A percentile compares a stretch with the other conserved stretches of the same genome.
Evolutionary conservation across 306 rosid species (phyloP).

Genomic region (Albizia julibrissin): DNA sequence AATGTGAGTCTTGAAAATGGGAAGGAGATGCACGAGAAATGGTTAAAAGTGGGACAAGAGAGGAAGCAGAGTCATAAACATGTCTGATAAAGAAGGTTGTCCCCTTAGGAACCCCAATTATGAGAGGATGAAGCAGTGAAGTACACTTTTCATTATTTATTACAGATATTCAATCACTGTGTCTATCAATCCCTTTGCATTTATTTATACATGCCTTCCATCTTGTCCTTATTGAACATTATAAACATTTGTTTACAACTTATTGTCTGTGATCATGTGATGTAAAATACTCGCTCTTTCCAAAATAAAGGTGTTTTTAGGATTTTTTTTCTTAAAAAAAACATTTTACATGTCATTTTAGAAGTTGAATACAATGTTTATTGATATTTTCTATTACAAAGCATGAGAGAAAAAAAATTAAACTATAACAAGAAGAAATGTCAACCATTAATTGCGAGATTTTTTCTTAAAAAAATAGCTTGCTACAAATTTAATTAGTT

Average conservation of each 20-base stretch:
- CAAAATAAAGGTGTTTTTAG: not conserved
- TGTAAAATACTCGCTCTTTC: not conserved
- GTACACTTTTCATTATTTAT: slow-evolving; percentile 46
- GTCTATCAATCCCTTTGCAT: not conserved
- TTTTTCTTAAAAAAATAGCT: too few relatives aligned
- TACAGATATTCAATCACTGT: not conserved
- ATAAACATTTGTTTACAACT: not conserved
- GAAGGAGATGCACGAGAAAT: slow-evolving; percentile 20
- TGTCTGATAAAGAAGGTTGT: slow-evolving; percentile 58
- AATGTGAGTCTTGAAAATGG: not conserved
- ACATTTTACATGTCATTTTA: not conserved
- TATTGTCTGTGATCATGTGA: not conserved
- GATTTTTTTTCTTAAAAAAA: too few relatives aligned
- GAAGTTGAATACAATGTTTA: too few relatives aligned
- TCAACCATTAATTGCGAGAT: not conserved
- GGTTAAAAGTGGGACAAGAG: slow-evolving; percentile 28
- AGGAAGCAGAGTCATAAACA: slow-evolving; percentile 38
- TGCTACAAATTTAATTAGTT: not conserved
- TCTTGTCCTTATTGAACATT: not conserved
- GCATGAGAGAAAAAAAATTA: not conserved
- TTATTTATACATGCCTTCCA: not conserved
- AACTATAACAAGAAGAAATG: not conserved
- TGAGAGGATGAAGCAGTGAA: slow-evolving; percentile 46
- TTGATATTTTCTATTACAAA: too few relatives aligned
- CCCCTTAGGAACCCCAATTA: slow-evolving; percentile 45